Conservation (phyloP, 2,329 filamentous ascomycete genomes). For the Colletotrichum cuscutae region DNA sequence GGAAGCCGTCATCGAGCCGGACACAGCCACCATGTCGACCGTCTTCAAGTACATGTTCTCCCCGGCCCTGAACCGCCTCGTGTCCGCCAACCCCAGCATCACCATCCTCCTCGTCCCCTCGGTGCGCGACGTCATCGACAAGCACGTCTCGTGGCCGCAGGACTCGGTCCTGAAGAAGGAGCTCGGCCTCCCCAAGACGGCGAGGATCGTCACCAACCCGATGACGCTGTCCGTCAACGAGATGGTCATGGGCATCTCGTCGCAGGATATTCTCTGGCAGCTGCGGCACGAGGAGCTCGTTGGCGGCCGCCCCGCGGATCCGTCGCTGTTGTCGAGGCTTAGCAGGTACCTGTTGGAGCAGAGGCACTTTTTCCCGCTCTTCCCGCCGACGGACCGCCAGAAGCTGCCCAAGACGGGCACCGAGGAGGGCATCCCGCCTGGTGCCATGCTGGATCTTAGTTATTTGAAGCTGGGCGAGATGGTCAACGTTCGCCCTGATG, state of each 20-base stretch:
- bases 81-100: constrained; percentile 75
- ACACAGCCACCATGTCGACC: constrained; percentile 82
- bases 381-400: constrained; percentile 79
- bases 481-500: constrained; percentile 85
- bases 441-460: constrained; percentile 82
- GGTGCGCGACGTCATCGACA: constrained; percentile 82
- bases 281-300: constrained; percentile 79
- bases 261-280: constrained; percentile 86
- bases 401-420: constrained; percentile 73
- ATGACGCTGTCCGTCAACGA: constrained; percentile 93
- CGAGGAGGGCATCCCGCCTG: constrained; percentile 70
- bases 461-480: constrained; percentile 93
- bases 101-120: constrained; percentile 87
- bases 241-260: constrained; percentile 81
- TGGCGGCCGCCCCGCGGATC: constrained; percentile 63
- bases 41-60: constrained; percentile 87
- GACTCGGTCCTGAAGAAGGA: constrained; percentile 73
- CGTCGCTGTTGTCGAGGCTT: constrained; percentile 75
- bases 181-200: constrained; percentile 81
- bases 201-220: constrained; percentile 86
- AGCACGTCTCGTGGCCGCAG: constrained; percentile 86
- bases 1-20: constrained; percentile 74
- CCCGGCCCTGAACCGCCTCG: constrained; percentile 76
- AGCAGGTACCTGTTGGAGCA: constrained; percentile 87
- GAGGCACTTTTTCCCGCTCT: constrained; percentile 89